Conservation (phyloP, 2,329 filamentous ascomycete genomes). For the Colletotrichum sp. region DNA sequence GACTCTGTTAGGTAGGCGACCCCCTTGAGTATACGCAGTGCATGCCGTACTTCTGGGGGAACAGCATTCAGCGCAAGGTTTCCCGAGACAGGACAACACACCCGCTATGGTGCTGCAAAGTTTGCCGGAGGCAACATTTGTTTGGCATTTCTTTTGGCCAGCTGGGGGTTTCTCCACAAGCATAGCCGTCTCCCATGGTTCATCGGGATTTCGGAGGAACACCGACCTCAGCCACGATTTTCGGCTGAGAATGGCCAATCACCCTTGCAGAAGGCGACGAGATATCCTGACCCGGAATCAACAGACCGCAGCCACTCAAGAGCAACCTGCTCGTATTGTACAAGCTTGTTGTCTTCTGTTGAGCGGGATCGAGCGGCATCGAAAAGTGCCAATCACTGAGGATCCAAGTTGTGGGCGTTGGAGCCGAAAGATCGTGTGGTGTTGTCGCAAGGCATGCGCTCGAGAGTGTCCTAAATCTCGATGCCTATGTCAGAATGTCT, state of each 20-base stretch:
- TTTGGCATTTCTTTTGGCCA: neutral
- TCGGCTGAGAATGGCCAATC: neutral
- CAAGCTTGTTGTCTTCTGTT: neutral
- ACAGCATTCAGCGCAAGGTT: neutral
- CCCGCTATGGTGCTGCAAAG: neutral
- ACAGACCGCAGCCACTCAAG: neutral
- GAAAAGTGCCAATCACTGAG: neutral
- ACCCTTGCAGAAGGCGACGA: neutral
- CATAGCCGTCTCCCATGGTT: neutral
- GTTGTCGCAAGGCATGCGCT: neutral
- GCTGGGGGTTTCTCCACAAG: neutral
- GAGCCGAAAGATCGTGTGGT: neutral
- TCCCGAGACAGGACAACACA: neutral
- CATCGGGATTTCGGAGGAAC: neutral
- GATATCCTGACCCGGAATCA: neutral
- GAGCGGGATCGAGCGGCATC: neutral
- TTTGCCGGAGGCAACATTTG: neutral
- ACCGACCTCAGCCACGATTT: neutral
- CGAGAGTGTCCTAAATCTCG: neutral
- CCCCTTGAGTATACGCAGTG: neutral
- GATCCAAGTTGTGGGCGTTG: neutral
- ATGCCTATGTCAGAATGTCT: neutral
- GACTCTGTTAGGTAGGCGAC: neutral
- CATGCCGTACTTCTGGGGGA: neutral
- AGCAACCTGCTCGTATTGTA: neutral